Evolutionary conservation across 2,329 filamentous ascomycete genomes (phyloP).

Genomic region (Bretziella fagacearum): DNA sequence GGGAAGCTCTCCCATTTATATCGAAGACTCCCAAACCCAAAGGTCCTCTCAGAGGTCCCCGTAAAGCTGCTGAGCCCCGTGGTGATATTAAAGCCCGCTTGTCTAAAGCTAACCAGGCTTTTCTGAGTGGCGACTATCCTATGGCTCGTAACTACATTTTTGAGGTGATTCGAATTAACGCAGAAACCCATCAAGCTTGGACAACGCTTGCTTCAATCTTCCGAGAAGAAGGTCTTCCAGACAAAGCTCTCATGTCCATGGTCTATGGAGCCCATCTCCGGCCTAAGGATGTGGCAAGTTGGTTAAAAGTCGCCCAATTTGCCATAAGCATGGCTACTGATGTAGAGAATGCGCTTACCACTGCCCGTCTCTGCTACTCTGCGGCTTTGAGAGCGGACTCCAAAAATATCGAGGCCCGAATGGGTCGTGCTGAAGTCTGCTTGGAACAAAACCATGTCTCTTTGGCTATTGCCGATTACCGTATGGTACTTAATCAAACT

Average conservation of each 20-base stretch:
- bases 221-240: constrained; percentile 39
- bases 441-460: constrained; percentile 37
- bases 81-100: constrained; percentile 54
- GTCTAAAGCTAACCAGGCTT: constrained; percentile 49
- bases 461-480: constrained; percentile 40
- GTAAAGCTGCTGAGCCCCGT: constrained; percentile 49
- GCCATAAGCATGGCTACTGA: constrained; percentile 26
- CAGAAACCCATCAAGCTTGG: constrained; percentile 50
- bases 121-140: constrained; percentile 43
- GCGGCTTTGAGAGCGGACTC: constrained; percentile 41
- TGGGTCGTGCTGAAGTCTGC: constrained; percentile 41
- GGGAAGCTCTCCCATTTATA: neutral
- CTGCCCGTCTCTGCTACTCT: constrained; percentile 42
- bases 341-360: constrained; percentile 31
- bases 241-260: constrained; percentile 41
- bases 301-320: constrained; percentile 42
- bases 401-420: constrained; percentile 38
- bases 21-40: constrained; percentile 5
- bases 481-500: constrained; percentile 33
- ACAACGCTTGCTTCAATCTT: constrained; percentile 43
- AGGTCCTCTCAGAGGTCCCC: constrained; percentile 27
- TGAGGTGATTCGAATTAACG: constrained; percentile 51
- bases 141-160: constrained; percentile 40
- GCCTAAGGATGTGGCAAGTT: constrained; percentile 41
- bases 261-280: constrained; percentile 46